Conservation (phyloP, 129 eudicot species). For the Flaveria brownii region DNA sequence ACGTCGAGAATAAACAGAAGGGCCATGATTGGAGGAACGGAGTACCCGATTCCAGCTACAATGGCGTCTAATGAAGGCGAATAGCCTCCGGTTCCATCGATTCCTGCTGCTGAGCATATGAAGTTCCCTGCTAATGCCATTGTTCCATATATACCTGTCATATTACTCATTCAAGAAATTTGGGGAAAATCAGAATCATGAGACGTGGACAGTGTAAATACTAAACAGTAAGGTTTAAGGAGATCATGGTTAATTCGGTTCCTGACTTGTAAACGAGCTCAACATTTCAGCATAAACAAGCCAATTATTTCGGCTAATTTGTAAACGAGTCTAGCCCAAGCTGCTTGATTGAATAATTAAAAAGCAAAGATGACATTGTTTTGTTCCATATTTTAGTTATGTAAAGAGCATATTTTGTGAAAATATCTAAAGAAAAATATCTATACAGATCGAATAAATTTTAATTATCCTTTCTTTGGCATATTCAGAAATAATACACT, state of each 20-base stretch:
- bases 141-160: slow-evolving; percentile 80
- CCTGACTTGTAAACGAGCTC: too few relatives aligned
- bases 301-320: too few relatives aligned
- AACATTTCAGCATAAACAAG: too few relatives aligned
- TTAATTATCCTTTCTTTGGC: too few relatives aligned
- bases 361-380: too few relatives aligned
- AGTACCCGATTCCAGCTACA: slow-evolving; percentile 92
- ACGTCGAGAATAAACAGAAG: slow-evolving; percentile 95
- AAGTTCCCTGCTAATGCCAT: slow-evolving; percentile 88
- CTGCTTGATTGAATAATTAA: too few relatives aligned
- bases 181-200: neutral
- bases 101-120: slow-evolving; percentile 66
- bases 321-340: too few relatives aligned
- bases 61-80: slow-evolving; percentile 71
- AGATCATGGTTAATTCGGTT: neutral
- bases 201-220: neutral
- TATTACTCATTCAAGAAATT: neutral
- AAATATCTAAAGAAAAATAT: too few relatives aligned
- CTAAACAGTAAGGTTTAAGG: neutral
- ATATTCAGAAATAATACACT: too few relatives aligned
- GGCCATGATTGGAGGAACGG: slow-evolving; percentile 96
- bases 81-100: slow-evolving; percentile 80
- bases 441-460: too few relatives aligned
- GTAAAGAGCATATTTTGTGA: too few relatives aligned
- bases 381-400: too few relatives aligned